Base-by-base conservation (phyloP, 2,329 filamentous ascomycete species). In the Lasiodiplodia citricola region DNA sequence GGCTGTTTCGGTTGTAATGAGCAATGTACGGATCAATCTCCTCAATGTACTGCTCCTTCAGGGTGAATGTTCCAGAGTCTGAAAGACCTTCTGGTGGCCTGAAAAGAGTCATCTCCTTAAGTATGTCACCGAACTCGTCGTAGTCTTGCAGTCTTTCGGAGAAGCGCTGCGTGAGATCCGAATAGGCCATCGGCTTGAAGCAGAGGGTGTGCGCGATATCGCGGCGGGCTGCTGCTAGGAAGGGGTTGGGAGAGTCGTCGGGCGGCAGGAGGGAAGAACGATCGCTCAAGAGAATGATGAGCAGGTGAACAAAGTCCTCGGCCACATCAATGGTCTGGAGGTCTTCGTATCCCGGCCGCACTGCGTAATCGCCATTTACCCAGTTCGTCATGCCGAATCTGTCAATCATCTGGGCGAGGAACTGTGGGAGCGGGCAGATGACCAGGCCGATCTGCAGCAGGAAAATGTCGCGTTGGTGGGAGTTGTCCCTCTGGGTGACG, bases 1-100 rank as follows among this genome's bases (percentile, higher is more conserved):
- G 89, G 79, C 98, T 95, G 75, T 99, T 99, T 77, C 97, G 97
- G 75, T 90, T 96, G 80, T 97, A 99, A 76, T 98, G 94, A 7
- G 94, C 92, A 75, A 94, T 96, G 78, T 97, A 99, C 0, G 96
- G 96, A 77, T 99, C 96, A 63, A 99, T 89, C 57, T 96, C 87
- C 73, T 95, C 92, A 50, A 97, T 87, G 74, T 91, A 96, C 70
- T 97, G 88, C 4, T 92, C 89, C 76, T 94, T 96, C 64, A 99
- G 84, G 79, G 97, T 94, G 75, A 99, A 99, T 0, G 93, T 97
- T 68, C 96, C 96, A 18, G 94, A 92, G 77, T 99, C 96, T 4
- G 92, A 93, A 38, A 98, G 82, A 5, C 95, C 96, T 79, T 99
- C 96, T 0, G 96, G 96, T 11, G 93, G 85, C 72, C 94, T 93